These are phyloP conservation scores for Aspergillus sp. DNA, from an alignment of 2,329 filamentous ascomycete species.

Conservation along the genomic window DNA sequence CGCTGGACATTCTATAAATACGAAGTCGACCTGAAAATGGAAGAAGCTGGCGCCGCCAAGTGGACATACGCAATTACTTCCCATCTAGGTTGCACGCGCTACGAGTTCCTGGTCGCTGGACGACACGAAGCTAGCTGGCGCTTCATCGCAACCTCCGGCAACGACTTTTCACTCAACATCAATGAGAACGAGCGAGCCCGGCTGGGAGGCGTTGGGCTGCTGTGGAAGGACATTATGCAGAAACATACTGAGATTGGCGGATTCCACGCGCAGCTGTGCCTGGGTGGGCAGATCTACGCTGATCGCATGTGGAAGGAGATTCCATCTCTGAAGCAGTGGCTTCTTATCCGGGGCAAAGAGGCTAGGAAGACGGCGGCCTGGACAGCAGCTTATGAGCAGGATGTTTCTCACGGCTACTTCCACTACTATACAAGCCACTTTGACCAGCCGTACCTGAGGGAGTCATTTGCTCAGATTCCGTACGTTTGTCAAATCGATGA, in stretches of 20 bases:
- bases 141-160: constrained; percentile 93
- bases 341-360: constrained; percentile 89
- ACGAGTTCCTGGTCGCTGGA: constrained; percentile 94
- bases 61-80: constrained; percentile 99
- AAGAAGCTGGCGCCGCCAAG: constrained; percentile 73
- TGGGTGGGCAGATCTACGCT: constrained; percentile 94
- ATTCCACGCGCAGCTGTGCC: constrained; percentile 89
- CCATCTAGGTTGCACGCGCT: constrained; percentile 94
- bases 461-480: constrained; percentile 97
- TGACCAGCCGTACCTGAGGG: constrained; percentile 90
- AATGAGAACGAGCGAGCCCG: constrained; percentile 82
- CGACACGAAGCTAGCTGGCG: constrained; percentile 90
- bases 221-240: constrained; percentile 99
- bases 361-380: constrained; percentile 87
- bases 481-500: constrained; percentile 93
- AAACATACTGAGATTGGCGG: constrained; percentile 96
- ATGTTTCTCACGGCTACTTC: constrained; percentile 95
- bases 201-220: constrained; percentile 86
- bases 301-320: constrained; percentile 97
- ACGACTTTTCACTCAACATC: constrained; percentile 90
- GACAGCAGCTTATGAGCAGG: constrained; percentile 94
- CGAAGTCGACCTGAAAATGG: constrained; percentile 87
- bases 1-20: constrained; percentile 97
- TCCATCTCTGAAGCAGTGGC: constrained; percentile 90
- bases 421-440: constrained; percentile 99